Base-by-base conservation (phyloP, 2,329 filamentous ascomycete species). In the Fusarium foetens region DNA sequence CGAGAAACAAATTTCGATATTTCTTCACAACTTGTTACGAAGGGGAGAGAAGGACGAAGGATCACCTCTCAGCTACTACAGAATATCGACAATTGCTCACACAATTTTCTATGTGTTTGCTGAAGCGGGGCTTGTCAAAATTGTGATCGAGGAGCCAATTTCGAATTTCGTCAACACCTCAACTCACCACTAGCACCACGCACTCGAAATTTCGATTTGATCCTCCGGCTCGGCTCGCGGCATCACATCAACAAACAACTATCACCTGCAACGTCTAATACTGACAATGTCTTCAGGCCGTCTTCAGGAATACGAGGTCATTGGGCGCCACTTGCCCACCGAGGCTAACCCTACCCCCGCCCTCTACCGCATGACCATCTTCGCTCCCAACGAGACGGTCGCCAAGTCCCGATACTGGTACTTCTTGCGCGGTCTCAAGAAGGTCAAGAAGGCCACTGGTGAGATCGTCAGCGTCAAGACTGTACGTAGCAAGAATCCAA, bases 351-450 rank as follows among this genome's bases (percentile, higher is more conserved):
- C 95, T 83, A 94, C 94, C 82, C 96, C 96, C 81, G 95, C 96
- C 89, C 93, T 99, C 86, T 99, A 98, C 92, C 95, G 96, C 87
- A 99, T 99, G 96, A 95, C 95, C 86, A 98, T 99, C 87, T 99
- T 99, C 86, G 96, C 96, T 79, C 94, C 94, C 80, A 99, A 99
- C 89, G 90, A 92, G 82, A 96, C 98, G 79, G 95, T 99, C 82
- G 96, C 97, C 85, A 99, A 99, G 93, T 98, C 95, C 84, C 94
- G 96, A 84, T 99, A 97, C 93, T 99, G 97, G 97, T 99, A 99
- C 91, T 99, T 99, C 91, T 89, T 99, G 86, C 94, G 94, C 87
- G 97, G 97, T 90, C 91, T 99, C 83, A 92, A 94, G 85, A 99
- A 99, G 92, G 94, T 99, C 90, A 99, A 99, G 95, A 99, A 99